Evolutionary conservation across 2,329 filamentous ascomycete species (phyloP), one percentile per base, ranked within the genome.

Genomic region (Alternaria postmessia): DNA sequence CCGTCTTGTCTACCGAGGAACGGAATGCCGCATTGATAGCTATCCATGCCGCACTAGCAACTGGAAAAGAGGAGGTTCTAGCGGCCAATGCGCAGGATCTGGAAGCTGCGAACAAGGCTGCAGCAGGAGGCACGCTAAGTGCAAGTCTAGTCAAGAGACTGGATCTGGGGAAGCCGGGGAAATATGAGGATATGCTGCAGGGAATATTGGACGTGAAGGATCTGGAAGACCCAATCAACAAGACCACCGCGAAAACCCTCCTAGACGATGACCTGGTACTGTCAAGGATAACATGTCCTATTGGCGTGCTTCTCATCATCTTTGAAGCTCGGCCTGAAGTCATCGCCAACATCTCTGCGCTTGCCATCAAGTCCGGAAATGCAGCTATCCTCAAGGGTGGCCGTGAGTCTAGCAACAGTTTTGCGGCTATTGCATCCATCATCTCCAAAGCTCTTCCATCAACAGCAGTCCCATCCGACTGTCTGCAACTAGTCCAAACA

Each of bases 321-420:
- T 99, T 99, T 75, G 95, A 99, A 81, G 95, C 95, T 36, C 91
- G 95, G 7, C 95, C 95, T 7, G 95, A 99, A 81, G 95, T 99
- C 66, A 97, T 99, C 75, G 95, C 94, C 75, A 99, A 99, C 79
- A 98, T 99, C 74, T 93, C 95, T 64, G 92, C 94, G 4, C 85
- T 99, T 24, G 94, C 95, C 38, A 92, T 99, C 80, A 99, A 99
- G 79, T 98, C 94, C 12, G 95, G 93, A 72, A 99, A 99, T 79
- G 91, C 95, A 36, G 95, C 94, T 52, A 98, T 99, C 72, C 84
- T 99, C 62, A 99, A 99, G 84, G 94, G 94, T 62, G 95, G 95
- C 66, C 96, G 97, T 78, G 95, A 99, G 80, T 97, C 94, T 0
- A 95, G 91, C 20, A 89, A 96, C 75, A 97, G 93, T n/a, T 98